Base-by-base conservation (phyloP, 1,284 basidiomycete genomes). In the Pseudozyma pruni region DNA sequence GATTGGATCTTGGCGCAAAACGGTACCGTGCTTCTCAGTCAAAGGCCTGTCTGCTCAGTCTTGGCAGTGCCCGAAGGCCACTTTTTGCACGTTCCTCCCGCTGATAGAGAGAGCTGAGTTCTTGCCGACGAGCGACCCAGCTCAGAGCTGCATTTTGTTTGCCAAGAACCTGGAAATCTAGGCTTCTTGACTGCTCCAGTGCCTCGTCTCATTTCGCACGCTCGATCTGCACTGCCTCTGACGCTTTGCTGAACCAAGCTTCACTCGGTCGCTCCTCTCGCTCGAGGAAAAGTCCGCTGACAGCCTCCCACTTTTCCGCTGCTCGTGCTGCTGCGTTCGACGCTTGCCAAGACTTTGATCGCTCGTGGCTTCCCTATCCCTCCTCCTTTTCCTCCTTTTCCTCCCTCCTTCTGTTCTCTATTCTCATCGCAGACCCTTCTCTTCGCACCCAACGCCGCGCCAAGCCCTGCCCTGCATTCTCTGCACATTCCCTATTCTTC, bases 141-240 rank as follows among this genome's bases (percentile, higher is more conserved):
- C n/a, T 8, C 13, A 34, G 8, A 23, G 27, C 27, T 29, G 27
- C 23, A 14, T 33, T 43, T 38, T 25, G 20, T 39, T 43, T 54
- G 59, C 59, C 59, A 62, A 62, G 52, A 62, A 43, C 5, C 45
- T 19, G 17, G 41, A 51, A 42, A 19, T 32, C 45, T 51, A 47
- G 42, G 32, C 25, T 4, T 9, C 33, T 59, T 51, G 46, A 37
- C 59, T 35, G 39, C 23, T 48, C 14, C 31, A 3, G 20, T 44
- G 57, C 43, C 39, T 43, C 9, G 4, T 20, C 27, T 53, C 40
- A 9, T 40, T 27, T 19, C 22, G 37, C 11, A 17, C 20, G 13
- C 33, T 34, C 32, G 16, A 6, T 16, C 9, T n/a, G 8, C 29
- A 29, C 46, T 32, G 33, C 45, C 34, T 17, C 13, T 25, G 16